Evolutionary conservation across 768 basidiomycete genomes (phyloP), one percentile per base, ranked within the genome.

Genomic region (Leccinum barrowsii): DNA sequence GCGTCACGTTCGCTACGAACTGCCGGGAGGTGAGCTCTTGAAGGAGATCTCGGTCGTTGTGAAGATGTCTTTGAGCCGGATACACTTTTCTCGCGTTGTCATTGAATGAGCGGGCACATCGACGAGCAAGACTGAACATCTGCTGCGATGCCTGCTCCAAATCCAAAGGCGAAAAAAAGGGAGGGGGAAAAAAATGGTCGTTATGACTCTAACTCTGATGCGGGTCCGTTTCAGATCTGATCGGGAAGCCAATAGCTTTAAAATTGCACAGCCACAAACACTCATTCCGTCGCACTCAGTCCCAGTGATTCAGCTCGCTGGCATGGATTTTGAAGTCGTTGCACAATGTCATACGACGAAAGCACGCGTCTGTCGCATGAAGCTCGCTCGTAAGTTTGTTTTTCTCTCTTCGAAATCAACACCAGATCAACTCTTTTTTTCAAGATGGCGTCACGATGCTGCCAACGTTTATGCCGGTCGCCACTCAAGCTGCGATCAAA

Each of bases 391-490:
- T 89, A 69, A 69, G 87, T 60, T 17, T 15, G 1, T 2, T 50
- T 42, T 47, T 58, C 12, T 56, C 32, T 59, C 57, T 55, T 60
- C 4, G 35, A 51, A 50, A n/a, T 44, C 34, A 22, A 52, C 51
- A 19, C 17, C 22, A 52, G 52, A 60, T 55, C 47, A 53, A 44
- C 48, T 52, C 3, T 19, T 32, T 48, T 28, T 19, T 19, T 62
- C 22, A 60, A 92, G 90, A 93, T 76, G 91, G 90, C 8, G 75
- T 81, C 40, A 94, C 92, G 2, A 84, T 88, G 79, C 76, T 94
- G 19, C 92, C 92, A 2, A 92, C 92, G 0, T 95, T 95, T 66
- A 95, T 94, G 93, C 93, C 92, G 3, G 92, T 94, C 8, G 92
- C 92, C 3, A 95, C 93, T 4, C 93, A 95, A 69, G 92, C 89